phyloP scores from a whole-genome alignment of 2,329 filamentous ascomycete species.

The Emmonsiellopsis sp. region DNA sequence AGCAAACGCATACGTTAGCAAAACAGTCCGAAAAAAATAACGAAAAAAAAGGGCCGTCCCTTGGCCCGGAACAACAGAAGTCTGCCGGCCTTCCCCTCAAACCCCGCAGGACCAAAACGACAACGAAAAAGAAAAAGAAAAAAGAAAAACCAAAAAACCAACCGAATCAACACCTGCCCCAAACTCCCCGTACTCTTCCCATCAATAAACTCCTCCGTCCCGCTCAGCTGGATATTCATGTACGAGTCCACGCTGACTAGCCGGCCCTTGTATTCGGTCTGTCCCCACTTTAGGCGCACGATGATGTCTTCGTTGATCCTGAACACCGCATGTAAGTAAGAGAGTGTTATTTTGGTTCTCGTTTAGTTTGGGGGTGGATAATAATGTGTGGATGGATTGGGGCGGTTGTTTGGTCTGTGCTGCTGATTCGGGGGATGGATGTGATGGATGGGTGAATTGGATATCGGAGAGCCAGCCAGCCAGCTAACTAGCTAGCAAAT shows the following conservation, averaged over 20 bases:
- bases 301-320: slow-evolving; percentile 85
- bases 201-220: slow-evolving; percentile 86
- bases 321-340: no score
- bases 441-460: background rate
- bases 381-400: background rate
- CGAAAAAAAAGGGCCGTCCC: background rate
- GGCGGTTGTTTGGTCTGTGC: background rate
- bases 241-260: slow-evolving; percentile 93
- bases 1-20: slow-evolving; percentile 2
- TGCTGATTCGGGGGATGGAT: background rate
- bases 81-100: no score
- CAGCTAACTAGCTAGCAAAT: background rate
- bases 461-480: background rate
- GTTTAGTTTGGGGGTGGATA: no score
- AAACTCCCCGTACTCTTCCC: slow-evolving; percentile 75
- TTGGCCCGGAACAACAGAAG: background rate
- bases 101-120: background rate
- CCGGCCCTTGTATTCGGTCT: slow-evolving; percentile 92
- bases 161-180: slow-evolving; percentile 89
- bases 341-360: no score
- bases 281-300: slow-evolving; percentile 93
- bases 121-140: slow-evolving; percentile 1
- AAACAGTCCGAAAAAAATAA: background rate
- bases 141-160: slow-evolving; percentile 25
- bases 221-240: slow-evolving; percentile 94